Evolutionary conservation across 2,329 filamentous ascomycete genomes (phyloP).

Genomic region (Exutisphaerella laricina): DNA sequence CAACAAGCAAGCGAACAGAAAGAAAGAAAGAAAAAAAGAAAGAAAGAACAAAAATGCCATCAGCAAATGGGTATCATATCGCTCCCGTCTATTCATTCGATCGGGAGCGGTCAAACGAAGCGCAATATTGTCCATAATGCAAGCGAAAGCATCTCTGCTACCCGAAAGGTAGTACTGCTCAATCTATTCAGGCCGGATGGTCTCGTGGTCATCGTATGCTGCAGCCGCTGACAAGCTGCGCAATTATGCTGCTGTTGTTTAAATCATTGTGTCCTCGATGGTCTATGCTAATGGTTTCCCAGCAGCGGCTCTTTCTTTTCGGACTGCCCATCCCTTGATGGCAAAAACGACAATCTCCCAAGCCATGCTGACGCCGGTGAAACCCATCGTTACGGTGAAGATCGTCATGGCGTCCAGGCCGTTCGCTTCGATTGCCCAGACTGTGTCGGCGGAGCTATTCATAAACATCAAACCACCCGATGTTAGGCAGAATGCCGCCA

Average conservation of each 20-base stretch:
- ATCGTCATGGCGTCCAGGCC: conserved; percentile 85
- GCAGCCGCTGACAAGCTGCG: conserved; percentile 2
- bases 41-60: neutral
- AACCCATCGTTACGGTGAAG: conserved; percentile 80
- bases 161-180: neutral
- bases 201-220: neutral
- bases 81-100: neutral
- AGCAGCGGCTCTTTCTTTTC: conserved; percentile 29
- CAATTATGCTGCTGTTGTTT: neutral
- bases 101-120: neutral
- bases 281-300: conserved; percentile 4
- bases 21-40: no score
- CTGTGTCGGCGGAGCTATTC: conserved; percentile 73
- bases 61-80: neutral
- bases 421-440: conserved; percentile 70
- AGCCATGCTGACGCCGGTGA: conserved; percentile 78
- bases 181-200: neutral
- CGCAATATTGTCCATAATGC: no score
- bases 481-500: conserved; percentile 80
- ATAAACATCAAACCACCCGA: conserved; percentile 88
- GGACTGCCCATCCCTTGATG: conserved; percentile 76
- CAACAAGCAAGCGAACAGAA: no score
- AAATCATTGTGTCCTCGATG: neutral
- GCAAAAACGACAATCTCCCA: conserved; percentile 74
- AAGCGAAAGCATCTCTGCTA: no score